Percentiles rank a stretch among this genome's conserved stretches.
These are phyloP conservation scores for Daucus carota DNA, from an alignment of 129 eudicot species.

Conservation along the genomic window DNA sequence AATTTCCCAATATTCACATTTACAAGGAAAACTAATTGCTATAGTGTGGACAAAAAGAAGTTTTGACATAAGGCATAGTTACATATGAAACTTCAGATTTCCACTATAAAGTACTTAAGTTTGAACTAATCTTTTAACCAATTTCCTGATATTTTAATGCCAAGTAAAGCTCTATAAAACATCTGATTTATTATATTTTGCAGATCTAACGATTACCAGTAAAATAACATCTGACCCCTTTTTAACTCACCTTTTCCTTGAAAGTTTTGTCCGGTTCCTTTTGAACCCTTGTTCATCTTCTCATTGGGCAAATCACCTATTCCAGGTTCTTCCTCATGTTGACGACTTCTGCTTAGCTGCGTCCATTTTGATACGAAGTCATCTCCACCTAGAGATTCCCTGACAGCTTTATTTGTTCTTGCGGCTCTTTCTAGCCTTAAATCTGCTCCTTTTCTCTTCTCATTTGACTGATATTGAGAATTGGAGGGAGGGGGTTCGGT, in stretches of 20 bases:
- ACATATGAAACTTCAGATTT: not conserved
- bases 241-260: not conserved
- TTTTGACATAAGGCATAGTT: not conserved
- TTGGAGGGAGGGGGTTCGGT: not conserved
- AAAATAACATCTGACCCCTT: not conserved
- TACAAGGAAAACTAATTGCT: not conserved
- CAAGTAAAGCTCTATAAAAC: not conserved
- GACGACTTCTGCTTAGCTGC: not conserved
- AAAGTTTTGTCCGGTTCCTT: not conserved
- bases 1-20: not conserved
- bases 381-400: slow-evolving; percentile 6
- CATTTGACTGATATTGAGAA: not conserved
- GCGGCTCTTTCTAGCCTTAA: not conserved
- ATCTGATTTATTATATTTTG: not conserved
- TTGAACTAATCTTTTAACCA: not conserved
- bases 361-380: slow-evolving; percentile 2
- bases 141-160: not conserved
- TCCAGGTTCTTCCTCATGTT: not conserved
- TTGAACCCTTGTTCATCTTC: not conserved
- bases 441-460: not conserved
- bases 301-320: not conserved
- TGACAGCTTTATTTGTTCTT: slow-evolving; percentile 6
- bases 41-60: not conserved
- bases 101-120: not conserved
- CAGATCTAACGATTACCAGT: not conserved